phyloP scores from a whole-genome alignment of 257 asterid genomes.

The Jacaranda mimosifolia region DNA sequence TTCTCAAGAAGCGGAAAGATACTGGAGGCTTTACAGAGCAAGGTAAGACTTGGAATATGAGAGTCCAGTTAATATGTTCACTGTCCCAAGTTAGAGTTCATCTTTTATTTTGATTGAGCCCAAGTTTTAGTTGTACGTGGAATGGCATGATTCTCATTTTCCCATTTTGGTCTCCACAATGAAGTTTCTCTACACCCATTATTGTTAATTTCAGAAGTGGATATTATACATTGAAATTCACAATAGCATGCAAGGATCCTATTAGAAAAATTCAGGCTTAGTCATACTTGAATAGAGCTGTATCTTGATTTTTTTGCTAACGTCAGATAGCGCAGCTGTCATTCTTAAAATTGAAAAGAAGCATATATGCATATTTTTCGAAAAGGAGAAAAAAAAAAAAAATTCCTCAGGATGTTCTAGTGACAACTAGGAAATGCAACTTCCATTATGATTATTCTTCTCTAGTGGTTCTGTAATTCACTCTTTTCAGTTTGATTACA shows the following conservation, averaged over 20 bases:
- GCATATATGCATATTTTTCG: not conserved
- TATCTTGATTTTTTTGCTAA: no score
- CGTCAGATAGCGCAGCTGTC: no score
- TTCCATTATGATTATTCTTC: not conserved
- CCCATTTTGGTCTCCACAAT: not conserved
- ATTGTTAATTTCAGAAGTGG: conserved; percentile 1
- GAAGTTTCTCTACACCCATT: not conserved
- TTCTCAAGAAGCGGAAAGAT: conserved; percentile 90
- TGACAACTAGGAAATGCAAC: not conserved
- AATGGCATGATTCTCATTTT: conserved; percentile 31
- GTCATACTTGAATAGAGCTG: not conserved
- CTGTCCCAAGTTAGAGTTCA: conserved; percentile 14
- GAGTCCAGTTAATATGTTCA: conserved; percentile 12
- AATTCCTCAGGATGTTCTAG: not conserved
- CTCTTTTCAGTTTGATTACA: no score
- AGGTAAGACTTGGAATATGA: conserved; percentile 51
- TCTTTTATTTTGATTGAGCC: conserved; percentile 11
- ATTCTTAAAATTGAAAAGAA: not conserved
- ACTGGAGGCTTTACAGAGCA: conserved; percentile 86
- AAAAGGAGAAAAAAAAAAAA: not conserved
- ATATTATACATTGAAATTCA: not conserved
- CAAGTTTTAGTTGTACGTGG: conserved; percentile 16
- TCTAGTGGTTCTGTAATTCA: not conserved
- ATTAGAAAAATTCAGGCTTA: not conserved
- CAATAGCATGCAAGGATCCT: not conserved